Percentiles rank a stretch among this genome's conserved stretches.
These are phyloP conservation scores for Tetracentron sinense DNA, from an alignment of 164 flowering plant genomes.

Conservation along the genomic window DNA sequence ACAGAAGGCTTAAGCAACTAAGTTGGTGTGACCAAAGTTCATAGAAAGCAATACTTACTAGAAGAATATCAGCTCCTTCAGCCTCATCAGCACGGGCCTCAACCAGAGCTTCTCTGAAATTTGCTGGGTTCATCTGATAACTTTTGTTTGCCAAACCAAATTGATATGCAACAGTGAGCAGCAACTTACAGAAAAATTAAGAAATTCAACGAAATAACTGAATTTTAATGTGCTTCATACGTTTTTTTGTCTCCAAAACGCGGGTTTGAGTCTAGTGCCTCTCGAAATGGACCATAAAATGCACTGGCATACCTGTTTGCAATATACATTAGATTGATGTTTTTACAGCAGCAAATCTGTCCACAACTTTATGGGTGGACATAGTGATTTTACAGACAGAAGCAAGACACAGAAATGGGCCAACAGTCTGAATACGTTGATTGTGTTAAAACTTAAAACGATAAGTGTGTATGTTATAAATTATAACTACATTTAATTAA, in stretches of 20 bases:
- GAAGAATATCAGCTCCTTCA: constrained; percentile 96
- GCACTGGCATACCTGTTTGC: constrained; percentile 85
- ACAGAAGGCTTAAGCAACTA: no score
- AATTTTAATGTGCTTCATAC: constrained; percentile 34
- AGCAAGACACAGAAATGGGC: neutral
- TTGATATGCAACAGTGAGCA: constrained; percentile 14
- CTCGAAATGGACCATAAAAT: constrained; percentile 95
- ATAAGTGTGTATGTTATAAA: no score
- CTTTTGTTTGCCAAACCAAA: constrained; percentile 40
- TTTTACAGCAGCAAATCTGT: no score
- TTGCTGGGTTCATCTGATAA: constrained; percentile 98
- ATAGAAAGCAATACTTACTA: constrained; percentile 42
- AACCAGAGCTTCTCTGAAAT: constrained; percentile 82
- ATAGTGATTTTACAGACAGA: neutral
- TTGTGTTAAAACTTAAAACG: no score
- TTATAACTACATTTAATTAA: no score
- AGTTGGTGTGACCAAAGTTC: neutral
- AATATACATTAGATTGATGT: neutral
- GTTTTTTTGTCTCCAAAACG: constrained; percentile 98
- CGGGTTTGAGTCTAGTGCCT: constrained; percentile 95
- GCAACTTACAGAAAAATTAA: constrained; percentile 2
- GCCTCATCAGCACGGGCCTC: constrained; percentile 76
- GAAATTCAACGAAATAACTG: neutral
- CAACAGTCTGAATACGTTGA: neutral
- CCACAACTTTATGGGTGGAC: neutral